Evolutionary conservation across 2,329 filamentous ascomycete genomes (phyloP).

Genomic region (Aspergillus eucalypticola): DNA sequence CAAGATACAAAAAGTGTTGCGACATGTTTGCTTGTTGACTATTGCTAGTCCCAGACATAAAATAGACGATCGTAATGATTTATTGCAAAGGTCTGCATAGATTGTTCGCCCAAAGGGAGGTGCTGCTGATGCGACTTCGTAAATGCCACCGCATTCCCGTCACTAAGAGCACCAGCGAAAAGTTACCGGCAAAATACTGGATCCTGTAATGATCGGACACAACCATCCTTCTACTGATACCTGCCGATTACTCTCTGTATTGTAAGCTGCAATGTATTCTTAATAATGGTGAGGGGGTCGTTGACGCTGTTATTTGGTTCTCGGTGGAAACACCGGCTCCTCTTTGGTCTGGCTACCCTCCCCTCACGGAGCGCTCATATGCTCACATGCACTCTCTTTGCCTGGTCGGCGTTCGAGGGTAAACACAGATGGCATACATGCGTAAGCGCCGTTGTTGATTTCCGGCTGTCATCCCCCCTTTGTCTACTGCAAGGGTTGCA

Average conservation of each 20-base stretch:
- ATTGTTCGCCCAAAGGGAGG: background rate
- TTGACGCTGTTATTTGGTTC: slow-evolving; percentile 15
- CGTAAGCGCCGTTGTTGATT: background rate
- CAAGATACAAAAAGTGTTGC: background rate
- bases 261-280: slow-evolving; percentile 6
- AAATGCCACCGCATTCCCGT: slow-evolving; percentile 7
- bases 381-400: slow-evolving; percentile 5
- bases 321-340: slow-evolving; percentile 20
- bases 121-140: background rate
- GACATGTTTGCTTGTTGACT: background rate
- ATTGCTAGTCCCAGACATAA: slow-evolving; percentile 1
- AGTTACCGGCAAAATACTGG: slow-evolving; percentile 9
- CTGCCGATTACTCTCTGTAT: slow-evolving; percentile 9
- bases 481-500: slow-evolving; percentile 8
- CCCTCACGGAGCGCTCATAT: slow-evolving; percentile 5
- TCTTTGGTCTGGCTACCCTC: slow-evolving; percentile 13
- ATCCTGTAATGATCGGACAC: slow-evolving; percentile 3
- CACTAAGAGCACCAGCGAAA: slow-evolving; percentile 1
- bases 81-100: slow-evolving; percentile 6
- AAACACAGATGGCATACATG: background rate
- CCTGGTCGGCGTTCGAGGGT: background rate
- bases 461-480: slow-evolving; percentile 1
- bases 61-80: background rate
- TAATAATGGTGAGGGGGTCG: slow-evolving; percentile 16
- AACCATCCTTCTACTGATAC: background rate